phyloP scores from a whole-genome alignment of 257 asterid genomes.

The Solanum habrochaites region DNA sequence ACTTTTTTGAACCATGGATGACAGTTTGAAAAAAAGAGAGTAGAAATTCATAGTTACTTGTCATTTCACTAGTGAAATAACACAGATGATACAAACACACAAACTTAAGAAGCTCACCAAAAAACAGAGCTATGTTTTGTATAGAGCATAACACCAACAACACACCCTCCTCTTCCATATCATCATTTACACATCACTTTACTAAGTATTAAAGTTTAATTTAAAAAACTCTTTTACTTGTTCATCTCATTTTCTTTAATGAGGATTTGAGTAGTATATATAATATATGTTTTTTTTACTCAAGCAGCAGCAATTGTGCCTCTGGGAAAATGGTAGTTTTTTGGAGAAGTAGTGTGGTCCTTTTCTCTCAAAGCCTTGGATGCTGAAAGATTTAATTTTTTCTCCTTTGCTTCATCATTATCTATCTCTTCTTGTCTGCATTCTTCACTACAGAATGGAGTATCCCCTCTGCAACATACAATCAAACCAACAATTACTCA shows the following conservation, averaged over 20 bases:
- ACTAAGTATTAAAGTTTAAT: background rate
- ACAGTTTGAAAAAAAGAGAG: no score
- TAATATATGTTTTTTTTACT: background rate
- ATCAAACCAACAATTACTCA: background rate
- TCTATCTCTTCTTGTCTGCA: constrained; percentile 44
- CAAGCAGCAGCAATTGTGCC: constrained; percentile 76
- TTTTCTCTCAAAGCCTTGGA: constrained; percentile 28
- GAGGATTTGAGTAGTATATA: background rate
- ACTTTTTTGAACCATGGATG: background rate
- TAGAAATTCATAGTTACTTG: background rate
- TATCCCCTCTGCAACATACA: constrained; percentile 27
- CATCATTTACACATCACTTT: background rate
- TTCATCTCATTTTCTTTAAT: background rate
- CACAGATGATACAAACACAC: background rate
- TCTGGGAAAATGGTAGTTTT: constrained; percentile 31
- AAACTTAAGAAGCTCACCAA: background rate
- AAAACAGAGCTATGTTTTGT: background rate
- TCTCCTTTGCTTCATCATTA: constrained; percentile 30
- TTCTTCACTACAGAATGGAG: constrained; percentile 40
- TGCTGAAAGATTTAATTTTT: constrained; percentile 18
- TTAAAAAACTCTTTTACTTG: background rate
- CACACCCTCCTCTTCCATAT: background rate
- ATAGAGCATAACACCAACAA: background rate
- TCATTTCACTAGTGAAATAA: background rate
- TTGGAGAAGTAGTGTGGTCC: constrained; percentile 32